Base-by-base conservation (phyloP, 2,329 filamentous ascomycete species). In the Nemania sp. region DNA sequence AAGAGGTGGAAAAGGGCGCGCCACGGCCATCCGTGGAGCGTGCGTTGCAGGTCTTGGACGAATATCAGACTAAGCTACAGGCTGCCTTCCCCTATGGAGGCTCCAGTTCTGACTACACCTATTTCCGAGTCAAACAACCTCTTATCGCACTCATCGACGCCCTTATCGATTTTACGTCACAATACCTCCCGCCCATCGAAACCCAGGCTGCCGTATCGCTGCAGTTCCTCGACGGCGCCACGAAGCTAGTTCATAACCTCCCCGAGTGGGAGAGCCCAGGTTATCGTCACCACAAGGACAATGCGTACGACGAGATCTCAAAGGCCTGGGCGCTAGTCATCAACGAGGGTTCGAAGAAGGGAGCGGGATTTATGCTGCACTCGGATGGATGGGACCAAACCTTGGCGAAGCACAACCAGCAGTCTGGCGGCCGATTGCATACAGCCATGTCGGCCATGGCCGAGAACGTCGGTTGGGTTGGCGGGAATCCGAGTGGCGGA, bases 251-350 rank as follows among this genome's bases (percentile, higher is more conserved):
- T 58, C 93, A 99, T 75, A 83, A 88, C 40, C 82, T 99, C 45
- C 95, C 95, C 2, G 86, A 96, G 71, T 99, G 93, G 92, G 90
- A 95, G 68, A 91, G 88, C 46, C 90, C 90, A 62, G 87, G 91
- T 64, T 90, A 97, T 78, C 93, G 93, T 67, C 85, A 97, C 69
- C 91, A 96, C 79, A 97, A 97, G 76, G 90, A 97, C 67, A 92
- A 92, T 65, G 93, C 94, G 6, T 99, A 99, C 73, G 94, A 99
- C 71, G 95, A 98, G 73, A 93, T 99, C 65, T 89, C 91, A 25
- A 92, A 90, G 71, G 95, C 95, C 1, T 99, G 95, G 95, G 88
- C 91, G 15, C 76, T 96, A 67, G 94, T 97, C 51, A 90, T 99
- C 68, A 89, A 88, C 63, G 95, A 99, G 76, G 92, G 92, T 1